Evolutionary conservation across 2,329 filamentous ascomycete species (phyloP).

Genomic region (Fusarium mangiferae): DNA sequence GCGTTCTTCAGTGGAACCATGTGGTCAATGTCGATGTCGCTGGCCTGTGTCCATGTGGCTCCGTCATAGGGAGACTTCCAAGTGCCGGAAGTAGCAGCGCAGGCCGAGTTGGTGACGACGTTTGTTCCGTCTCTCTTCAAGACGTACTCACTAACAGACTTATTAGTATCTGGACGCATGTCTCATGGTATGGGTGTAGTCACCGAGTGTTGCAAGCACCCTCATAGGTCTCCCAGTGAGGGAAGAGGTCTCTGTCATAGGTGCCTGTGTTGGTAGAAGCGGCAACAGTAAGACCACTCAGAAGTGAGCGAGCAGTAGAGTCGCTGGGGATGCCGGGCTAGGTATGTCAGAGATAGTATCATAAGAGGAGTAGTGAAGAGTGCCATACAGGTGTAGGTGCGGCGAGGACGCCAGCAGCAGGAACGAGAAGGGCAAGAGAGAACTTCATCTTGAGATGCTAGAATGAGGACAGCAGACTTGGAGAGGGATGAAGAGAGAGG

Average conservation of each 20-base stretch:
- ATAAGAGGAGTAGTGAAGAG: neutral
- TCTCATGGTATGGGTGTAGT: neutral
- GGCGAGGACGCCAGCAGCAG: constrained; percentile 44
- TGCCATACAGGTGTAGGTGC: constrained; percentile 45
- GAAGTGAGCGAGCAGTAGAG: constrained; percentile 65
- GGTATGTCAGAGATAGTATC: neutral
- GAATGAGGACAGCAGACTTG: neutral
- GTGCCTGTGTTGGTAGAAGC: constrained; percentile 62
- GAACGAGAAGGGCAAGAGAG: constrained; percentile 42
- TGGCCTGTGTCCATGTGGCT: constrained; percentile 72
- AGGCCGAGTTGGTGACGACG: constrained; percentile 68
- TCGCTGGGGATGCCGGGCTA: constrained; percentile 70
- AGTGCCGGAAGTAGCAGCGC: constrained; percentile 70
- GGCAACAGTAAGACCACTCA: constrained; percentile 68
- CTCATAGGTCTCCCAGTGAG: constrained; percentile 73
- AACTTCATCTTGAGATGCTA: constrained; percentile 46
- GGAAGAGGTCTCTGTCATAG: constrained; percentile 76
- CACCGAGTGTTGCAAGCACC: constrained; percentile 76
- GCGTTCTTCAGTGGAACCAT: constrained; percentile 84
- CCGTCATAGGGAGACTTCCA: constrained; percentile 83
- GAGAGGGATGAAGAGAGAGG: neutral
- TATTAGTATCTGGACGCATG: constrained; percentile 8
- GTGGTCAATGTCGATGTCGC: constrained; percentile 84
- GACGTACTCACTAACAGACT: constrained; percentile 6
- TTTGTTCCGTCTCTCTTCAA: constrained; percentile 71